A percentile compares a stretch with the other conserved stretches of the same genome.
Evolutionary conservation across 202 grass and related monocot species (phyloP).

Genomic region (Saccharum hybrid): DNA sequence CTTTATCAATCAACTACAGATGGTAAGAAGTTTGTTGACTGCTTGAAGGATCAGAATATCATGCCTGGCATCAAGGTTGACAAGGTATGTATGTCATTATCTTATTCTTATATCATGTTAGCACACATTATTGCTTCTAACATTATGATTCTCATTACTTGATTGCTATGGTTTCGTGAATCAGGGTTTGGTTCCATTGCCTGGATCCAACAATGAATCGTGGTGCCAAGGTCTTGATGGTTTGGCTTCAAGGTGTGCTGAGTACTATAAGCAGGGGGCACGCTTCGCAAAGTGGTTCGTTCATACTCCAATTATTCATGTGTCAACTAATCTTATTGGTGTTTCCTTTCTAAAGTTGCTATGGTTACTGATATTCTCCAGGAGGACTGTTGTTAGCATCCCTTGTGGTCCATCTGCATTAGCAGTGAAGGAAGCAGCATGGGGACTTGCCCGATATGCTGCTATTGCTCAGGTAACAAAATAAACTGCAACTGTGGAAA

Average conservation of each 20-base stretch:
- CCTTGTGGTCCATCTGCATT: slow-evolving; percentile 92
- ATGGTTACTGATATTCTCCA: slow-evolving; percentile 44
- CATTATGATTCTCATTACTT: slow-evolving; percentile 18
- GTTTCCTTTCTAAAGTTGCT: slow-evolving; percentile 9
- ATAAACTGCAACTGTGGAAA: neutral
- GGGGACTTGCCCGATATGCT: slow-evolving; percentile 95
- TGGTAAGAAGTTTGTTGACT: slow-evolving; percentile 94
- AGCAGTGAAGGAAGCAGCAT: slow-evolving; percentile 91
- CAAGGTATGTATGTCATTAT: slow-evolving; percentile 67
- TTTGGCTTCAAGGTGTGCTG: slow-evolving; percentile 88
- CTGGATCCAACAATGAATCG: slow-evolving; percentile 93
- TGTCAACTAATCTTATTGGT: slow-evolving; percentile 11
- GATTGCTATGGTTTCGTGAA: slow-evolving; percentile 10
- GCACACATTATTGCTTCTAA: neutral
- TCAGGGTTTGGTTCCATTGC: slow-evolving; percentile 91
- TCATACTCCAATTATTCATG: neutral
- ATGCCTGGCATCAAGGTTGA: slow-evolving; percentile 98
- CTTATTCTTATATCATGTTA: neutral
- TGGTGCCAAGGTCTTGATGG: slow-evolving; percentile 99
- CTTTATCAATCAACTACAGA: slow-evolving; percentile 91
- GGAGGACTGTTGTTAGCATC: slow-evolving; percentile 95
- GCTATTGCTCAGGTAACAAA: slow-evolving; percentile 82
- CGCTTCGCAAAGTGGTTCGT: slow-evolving; percentile 97
- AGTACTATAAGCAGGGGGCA: slow-evolving; percentile 96
- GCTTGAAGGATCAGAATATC: slow-evolving; percentile 82